These are phyloP conservation scores for Ophiorrhiza pumila DNA, from an alignment of 257 asterid genomes.

Conservation along the genomic window DNA sequence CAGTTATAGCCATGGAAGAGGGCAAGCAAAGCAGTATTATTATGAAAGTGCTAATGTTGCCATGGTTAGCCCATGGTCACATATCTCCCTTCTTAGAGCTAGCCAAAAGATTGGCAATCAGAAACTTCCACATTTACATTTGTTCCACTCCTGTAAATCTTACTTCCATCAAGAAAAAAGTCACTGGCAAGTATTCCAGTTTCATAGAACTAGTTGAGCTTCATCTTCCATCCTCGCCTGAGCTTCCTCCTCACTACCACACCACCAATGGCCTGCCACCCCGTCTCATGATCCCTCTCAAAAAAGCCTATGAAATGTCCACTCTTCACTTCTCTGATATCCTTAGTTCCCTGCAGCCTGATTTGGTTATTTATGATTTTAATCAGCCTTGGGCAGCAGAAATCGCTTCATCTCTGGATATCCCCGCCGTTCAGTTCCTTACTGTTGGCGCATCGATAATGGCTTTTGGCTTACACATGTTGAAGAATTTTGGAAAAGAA, in stretches of 20 bases:
- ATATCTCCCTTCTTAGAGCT: conserved; percentile 25
- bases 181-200: neutral
- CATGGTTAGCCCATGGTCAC: conserved; percentile 36
- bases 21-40: neutral
- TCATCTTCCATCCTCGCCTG: conserved; percentile 20
- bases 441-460: conserved; percentile 12
- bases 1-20: conserved; percentile 15
- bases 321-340: conserved; percentile 13
- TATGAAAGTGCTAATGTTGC: conserved; percentile 19
- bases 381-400: conserved; percentile 30
- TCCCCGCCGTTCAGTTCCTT: conserved; percentile 27
- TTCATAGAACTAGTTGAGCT: conserved; percentile 21
- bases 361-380: conserved; percentile 27
- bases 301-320: conserved; percentile 20
- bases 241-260: conserved; percentile 31
- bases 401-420: conserved; percentile 14
- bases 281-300: conserved; percentile 21
- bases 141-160: conserved; percentile 26
- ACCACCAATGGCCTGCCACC: conserved; percentile 37
- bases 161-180: conserved; percentile 14
- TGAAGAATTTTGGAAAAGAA: neutral
- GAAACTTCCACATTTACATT: conserved; percentile 24
- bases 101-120: conserved; percentile 16
- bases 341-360: conserved; percentile 17
- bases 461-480: conserved; percentile 7